Evolutionary conservation across 1,139 yeast genomes (phyloP).

Genomic region (Kodamaea sp.): DNA sequence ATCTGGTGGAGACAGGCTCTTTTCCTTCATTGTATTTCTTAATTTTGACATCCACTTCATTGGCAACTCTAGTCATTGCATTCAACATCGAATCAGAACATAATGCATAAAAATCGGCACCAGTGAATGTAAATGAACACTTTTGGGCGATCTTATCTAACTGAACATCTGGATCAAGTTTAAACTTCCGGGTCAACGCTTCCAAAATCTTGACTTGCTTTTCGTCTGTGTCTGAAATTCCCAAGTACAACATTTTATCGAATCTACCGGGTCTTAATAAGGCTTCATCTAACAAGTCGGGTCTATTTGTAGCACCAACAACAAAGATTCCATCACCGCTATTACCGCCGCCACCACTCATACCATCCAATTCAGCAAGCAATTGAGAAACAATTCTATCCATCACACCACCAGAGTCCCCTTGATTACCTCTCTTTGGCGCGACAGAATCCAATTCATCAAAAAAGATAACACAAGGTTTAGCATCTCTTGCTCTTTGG

Average conservation of each 20-base stretch:
- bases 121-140: conserved; percentile 89
- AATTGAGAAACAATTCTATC: conserved; percentile 95
- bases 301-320: conserved; percentile 96
- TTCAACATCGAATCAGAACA: conserved; percentile 93
- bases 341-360: conserved; percentile 66
- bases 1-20: conserved; percentile 56
- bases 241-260: conserved; percentile 90
- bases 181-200: conserved; percentile 85
- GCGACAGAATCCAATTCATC: conserved; percentile 98
- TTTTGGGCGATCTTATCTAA: conserved; percentile 56
- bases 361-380: conserved; percentile 91
- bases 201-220: conserved; percentile 82
- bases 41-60: conserved; percentile 66
- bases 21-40: conserved; percentile 45
- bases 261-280: conserved; percentile 92
- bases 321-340: conserved; percentile 91
- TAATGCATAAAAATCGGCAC: conserved; percentile 95
- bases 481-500: conserved; percentile 91
- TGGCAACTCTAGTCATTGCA: conserved; percentile 90
- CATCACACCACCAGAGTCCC: conserved; percentile 98
- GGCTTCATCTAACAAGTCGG: conserved; percentile 92
- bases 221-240: conserved; percentile 86
- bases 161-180: conserved; percentile 57
- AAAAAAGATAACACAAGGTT: conserved; percentile 94
- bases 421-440: conserved; percentile 96